Evolutionary conservation across 106 monocot species (phyloP), one percentile per base, ranked within the genome.

Genomic region (Allium cepa): DNA sequence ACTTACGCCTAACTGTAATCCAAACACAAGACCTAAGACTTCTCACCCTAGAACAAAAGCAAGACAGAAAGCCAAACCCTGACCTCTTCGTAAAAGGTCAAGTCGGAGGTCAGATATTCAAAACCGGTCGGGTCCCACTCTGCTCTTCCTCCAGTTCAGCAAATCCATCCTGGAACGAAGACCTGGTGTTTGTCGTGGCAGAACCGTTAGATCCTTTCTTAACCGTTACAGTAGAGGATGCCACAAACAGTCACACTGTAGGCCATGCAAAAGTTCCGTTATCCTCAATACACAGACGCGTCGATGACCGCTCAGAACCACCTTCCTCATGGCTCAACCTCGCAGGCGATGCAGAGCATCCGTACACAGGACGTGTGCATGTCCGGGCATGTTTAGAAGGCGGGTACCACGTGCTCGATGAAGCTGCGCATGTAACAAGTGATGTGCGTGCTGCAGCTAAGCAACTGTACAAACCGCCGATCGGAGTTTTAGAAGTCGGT

Each of bases 341-440:
- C 2, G 59, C 76, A 47, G 81, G 75, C 47, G 88, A 85, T 65
- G 87, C 81, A 50, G 45, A 64, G 17, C 68, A 79, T 8, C 81
- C 87, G 2, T 94, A 87, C 70, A 82, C 81, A 17, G 84, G 94
- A 3, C 69, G 90, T 46, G 74, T 94, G 45, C 94, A 94, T 79
- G 82, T 90, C 50, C 73, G 87, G 2, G 79, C 83, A 11, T 94
- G 87, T 70, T 70, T 94, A 13, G 90, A 94, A 67, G 94, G 90
- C 61, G 94, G 94, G 17, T 94, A 94, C 65, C 94, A 94, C 53
- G 94, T 94, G 59, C 83, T 94, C 7, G 94, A 94, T 60, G 94
- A 94, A 75, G 87, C 90, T 7, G 90, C 85, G 8, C 78, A 85
- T 62, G 84, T 80, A 58, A 78, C 85, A 26, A 90, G 87, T 72